Percentiles rank a stretch among this genome's conserved stretches.
These are phyloP conservation scores for Alternaria infectoria DNA, from an alignment of 2,329 filamentous ascomycete genomes.

Conservation along the genomic window DNA sequence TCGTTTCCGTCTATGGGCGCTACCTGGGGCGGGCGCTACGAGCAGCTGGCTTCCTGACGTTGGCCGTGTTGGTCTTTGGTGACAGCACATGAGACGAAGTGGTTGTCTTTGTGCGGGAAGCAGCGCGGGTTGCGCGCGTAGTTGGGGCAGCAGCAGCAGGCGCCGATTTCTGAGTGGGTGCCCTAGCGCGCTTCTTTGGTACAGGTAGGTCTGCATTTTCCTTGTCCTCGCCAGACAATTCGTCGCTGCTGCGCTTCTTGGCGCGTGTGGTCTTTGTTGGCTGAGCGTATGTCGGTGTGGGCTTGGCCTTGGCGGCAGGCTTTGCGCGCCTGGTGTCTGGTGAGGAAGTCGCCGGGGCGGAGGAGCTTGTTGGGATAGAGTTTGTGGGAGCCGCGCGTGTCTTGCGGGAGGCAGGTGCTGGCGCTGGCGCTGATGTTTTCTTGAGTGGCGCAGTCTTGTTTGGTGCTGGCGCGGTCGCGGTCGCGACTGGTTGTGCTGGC, in stretches of 20 bases:
- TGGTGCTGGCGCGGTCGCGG: constrained; percentile 11
- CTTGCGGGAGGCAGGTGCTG: constrained; percentile 12
- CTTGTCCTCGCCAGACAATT: constrained; percentile 36
- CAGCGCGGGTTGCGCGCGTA: constrained; percentile 29
- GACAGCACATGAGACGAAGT: constrained; percentile 24
- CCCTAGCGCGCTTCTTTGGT: constrained; percentile 28
- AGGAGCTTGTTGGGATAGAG: constrained; percentile 5
- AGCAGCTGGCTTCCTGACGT: constrained; percentile 24
- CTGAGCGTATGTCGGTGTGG: constrained; percentile 8
- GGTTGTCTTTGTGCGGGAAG: constrained; percentile 27
- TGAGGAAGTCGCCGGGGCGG: constrained; percentile 3
- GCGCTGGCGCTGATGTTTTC: constrained; percentile 7
- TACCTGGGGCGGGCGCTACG: constrained; percentile 27
- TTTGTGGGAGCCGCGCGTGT: constrained; percentile 14
- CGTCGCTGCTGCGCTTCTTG: constrained; percentile 38
- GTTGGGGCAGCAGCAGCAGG: constrained; percentile 11
- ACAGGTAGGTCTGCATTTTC: constrained; percentile 34
- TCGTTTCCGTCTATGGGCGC: constrained; percentile 18
- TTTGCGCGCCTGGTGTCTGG: constrained; percentile 14
- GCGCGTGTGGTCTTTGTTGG: constrained; percentile 19
- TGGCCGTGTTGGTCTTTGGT: constrained; percentile 30
- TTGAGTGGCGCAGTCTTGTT: constrained; percentile 20
- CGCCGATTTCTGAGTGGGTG: constrained; percentile 14
- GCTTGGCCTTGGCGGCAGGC: constrained; percentile 13
- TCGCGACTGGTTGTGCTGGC: constrained; percentile 5